Percentiles rank a stretch among this genome's conserved stretches.
Conservation (phyloP, 371 early-diverging fungal genomes). For the Catenaria anguillulae region DNA sequence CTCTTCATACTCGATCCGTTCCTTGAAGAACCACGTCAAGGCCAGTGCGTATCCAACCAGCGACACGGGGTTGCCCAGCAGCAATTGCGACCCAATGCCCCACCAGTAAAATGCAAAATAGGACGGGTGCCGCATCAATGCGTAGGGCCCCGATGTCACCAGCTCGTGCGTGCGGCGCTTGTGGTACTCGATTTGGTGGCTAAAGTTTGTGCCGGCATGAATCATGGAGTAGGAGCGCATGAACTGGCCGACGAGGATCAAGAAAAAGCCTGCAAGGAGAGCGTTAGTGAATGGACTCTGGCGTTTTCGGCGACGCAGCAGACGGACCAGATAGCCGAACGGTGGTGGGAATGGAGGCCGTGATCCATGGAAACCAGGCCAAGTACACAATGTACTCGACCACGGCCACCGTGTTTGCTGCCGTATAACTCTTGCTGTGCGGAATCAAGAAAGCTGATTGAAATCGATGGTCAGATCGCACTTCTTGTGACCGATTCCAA, state of each 20-base stretch:
- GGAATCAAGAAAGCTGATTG: slow-evolving; percentile 5
- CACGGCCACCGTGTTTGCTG: slow-evolving; percentile 22
- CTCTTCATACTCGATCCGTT: slow-evolving; percentile 64
- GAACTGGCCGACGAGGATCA: slow-evolving; percentile 45
- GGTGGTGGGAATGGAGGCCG: slow-evolving; percentile 36
- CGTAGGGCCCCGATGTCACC: slow-evolving; percentile 62
- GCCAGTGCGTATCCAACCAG: slow-evolving; percentile 40
- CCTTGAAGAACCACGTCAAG: slow-evolving; percentile 50
- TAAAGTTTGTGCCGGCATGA: slow-evolving; percentile 62
- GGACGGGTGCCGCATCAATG: slow-evolving; percentile 74
- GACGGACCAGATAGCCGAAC: not conserved
- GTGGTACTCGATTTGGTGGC: slow-evolving; percentile 49
- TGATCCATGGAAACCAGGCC: slow-evolving; percentile 44
- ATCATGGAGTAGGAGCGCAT: slow-evolving; percentile 62
- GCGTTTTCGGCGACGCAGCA: too few species aligned
- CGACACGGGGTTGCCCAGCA: slow-evolving; percentile 58
- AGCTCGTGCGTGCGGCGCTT: slow-evolving; percentile 51
- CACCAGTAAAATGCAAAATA: slow-evolving; percentile 81
- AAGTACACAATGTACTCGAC: slow-evolving; percentile 53
- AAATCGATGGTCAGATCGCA: too few species aligned
- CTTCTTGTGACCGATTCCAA: too few species aligned
- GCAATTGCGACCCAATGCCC: slow-evolving; percentile 53
- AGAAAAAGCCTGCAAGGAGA: slow-evolving; percentile 28
- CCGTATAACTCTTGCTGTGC: not conserved
- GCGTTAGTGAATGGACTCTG: too few species aligned